Percentiles rank a stretch among this genome's conserved stretches.
Conservation (phyloP, 805 yeast species). For the Kazachstania africana region DNA sequence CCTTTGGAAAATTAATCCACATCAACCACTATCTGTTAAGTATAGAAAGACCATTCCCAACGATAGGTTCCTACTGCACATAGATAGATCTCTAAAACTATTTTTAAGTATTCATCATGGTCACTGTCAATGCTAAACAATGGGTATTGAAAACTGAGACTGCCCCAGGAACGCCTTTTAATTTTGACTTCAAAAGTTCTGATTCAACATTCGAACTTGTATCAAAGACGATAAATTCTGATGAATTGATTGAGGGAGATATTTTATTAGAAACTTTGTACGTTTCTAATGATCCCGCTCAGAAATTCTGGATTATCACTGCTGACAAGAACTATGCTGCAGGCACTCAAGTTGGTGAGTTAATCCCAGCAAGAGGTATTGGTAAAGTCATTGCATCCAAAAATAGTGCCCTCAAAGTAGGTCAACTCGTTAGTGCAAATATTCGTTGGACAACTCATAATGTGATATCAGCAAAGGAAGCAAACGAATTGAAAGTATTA, state of each 20-base stretch:
- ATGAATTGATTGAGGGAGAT: conserved; percentile 28
- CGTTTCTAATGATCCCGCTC: conserved; percentile 52
- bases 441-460: conserved; percentile 40
- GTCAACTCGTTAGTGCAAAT: conserved; percentile 32
- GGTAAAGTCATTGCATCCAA: conserved; percentile 40
- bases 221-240: conserved; percentile 10
- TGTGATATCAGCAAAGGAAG: conserved; percentile 19
- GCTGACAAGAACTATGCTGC: conserved; percentile 22
- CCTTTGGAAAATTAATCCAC: too few relatives aligned
- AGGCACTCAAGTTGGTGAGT: conserved; percentile 29
- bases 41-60: too few relatives aligned
- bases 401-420: conserved; percentile 29
- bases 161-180: conserved; percentile 16
- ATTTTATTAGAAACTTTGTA: conserved; percentile 35
- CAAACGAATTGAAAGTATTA: conserved; percentile 3
- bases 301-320: conserved; percentile 41
- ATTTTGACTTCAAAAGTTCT: conserved; percentile 14
- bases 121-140: conserved; percentile 20
- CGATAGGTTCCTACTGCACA: too few relatives aligned
- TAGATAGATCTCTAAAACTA: too few relatives aligned
- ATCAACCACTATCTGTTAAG: too few relatives aligned
- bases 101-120: too few relatives aligned
- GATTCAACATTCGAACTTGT: conserved; percentile 24
- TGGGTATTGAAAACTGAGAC: conserved; percentile 23
- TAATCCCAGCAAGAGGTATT: conserved; percentile 40